Evolutionary conservation across 2,329 filamentous ascomycete species (phyloP).

Genomic region (Clarireedia monteithiana): DNA sequence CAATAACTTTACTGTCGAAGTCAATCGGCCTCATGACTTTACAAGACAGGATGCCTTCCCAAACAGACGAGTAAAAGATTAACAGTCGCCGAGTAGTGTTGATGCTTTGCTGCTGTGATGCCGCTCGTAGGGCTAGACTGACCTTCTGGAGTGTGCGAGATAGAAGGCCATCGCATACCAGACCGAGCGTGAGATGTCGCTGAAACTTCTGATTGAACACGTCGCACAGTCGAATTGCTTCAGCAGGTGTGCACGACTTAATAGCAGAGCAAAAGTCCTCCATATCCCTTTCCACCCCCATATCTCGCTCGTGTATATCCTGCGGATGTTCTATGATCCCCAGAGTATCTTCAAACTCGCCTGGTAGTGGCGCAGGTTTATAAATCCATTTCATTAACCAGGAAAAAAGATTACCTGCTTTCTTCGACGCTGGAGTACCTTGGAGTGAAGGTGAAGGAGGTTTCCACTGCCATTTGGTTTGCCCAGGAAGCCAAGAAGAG

Average conservation of each 20-base stretch:
- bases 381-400: slow-evolving; percentile 19
- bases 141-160: slow-evolving; percentile 8
- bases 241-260: neutral
- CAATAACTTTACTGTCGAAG: slow-evolving; percentile 12
- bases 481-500: slow-evolving; percentile 19
- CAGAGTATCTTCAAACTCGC: neutral
- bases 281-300: slow-evolving; percentile 8
- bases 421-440: slow-evolving; percentile 1
- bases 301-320: neutral
- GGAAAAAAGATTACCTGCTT: slow-evolving; percentile 10
- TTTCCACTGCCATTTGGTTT: slow-evolving; percentile 26
- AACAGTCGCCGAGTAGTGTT: slow-evolving; percentile 6
- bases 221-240: slow-evolving; percentile 10
- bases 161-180: slow-evolving; percentile 15
- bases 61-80: slow-evolving; percentile 21
- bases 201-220: slow-evolving; percentile 18
- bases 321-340: neutral
- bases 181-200: slow-evolving; percentile 19
- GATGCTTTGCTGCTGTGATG: neutral
- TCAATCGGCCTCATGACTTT: slow-evolving; percentile 19
- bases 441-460: slow-evolving; percentile 20
- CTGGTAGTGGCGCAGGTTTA: neutral
- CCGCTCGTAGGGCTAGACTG: slow-evolving; percentile 7
- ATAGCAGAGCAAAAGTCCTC: slow-evolving; percentile 13
- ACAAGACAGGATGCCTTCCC: slow-evolving; percentile 21